phyloP scores from a whole-genome alignment of 176 grass and related monocot genomes.

The Guadua angustifolia region DNA sequence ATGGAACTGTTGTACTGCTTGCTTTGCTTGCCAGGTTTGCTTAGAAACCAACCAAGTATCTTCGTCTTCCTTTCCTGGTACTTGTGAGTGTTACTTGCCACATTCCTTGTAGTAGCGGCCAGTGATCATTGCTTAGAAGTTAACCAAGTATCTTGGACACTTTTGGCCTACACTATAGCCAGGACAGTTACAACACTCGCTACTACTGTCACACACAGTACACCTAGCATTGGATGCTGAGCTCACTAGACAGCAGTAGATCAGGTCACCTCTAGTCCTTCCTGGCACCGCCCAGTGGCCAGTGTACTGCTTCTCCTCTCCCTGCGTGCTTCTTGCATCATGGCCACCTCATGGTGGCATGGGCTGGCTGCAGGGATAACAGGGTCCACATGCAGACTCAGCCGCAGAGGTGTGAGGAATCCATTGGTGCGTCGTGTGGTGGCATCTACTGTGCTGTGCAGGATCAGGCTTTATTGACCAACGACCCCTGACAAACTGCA shows the following conservation, averaged over 20 bases:
- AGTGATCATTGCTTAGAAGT: conserved; percentile 37
- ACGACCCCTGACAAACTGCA: background rate
- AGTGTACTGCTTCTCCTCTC: background rate
- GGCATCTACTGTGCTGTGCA: background rate
- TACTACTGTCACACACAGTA: background rate
- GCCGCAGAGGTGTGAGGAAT: background rate
- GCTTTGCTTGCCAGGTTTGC: background rate
- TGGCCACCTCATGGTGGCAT: background rate
- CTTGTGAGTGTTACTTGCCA: conserved; percentile 35
- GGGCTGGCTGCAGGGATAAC: background rate
- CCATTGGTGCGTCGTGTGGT: background rate
- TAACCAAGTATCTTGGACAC: background rate
- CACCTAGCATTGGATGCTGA: conserved; percentile 46
- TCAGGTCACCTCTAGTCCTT: too few relatives aligned
- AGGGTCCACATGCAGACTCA: background rate
- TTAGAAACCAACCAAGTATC: conserved; percentile 35
- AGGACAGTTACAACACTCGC: background rate
- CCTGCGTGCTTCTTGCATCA: background rate
- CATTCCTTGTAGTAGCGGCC: background rate
- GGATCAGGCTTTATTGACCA: conserved; percentile 24
- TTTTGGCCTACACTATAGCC: background rate
- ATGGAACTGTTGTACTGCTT: background rate
- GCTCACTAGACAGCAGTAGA: conserved; percentile 13
- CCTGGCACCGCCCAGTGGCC: background rate
- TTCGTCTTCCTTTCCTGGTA: background rate